phyloP scores from a whole-genome alignment of 2,329 filamentous ascomycete species.

The Pyrenophora graminea region DNA sequence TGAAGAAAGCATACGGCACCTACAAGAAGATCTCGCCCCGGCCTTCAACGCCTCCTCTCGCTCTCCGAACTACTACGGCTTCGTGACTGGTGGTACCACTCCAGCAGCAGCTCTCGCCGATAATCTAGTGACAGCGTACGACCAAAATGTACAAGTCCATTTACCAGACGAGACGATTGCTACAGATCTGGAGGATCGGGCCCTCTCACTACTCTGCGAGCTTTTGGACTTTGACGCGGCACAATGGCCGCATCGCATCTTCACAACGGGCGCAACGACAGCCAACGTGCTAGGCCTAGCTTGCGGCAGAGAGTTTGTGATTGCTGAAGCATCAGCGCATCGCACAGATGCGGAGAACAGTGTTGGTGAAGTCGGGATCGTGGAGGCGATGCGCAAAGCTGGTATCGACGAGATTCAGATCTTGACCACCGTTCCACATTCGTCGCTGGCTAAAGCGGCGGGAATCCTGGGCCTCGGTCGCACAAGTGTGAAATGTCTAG shows the following conservation, averaged over 20 bases:
- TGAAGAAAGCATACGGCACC: slow-evolving; percentile 48
- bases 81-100: slow-evolving; percentile 81
- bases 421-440: slow-evolving; percentile 81
- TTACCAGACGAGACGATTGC: slow-evolving; percentile 74
- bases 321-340: slow-evolving; percentile 53
- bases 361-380: slow-evolving; percentile 72
- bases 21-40: slow-evolving; percentile 53
- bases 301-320: slow-evolving; percentile 70
- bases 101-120: slow-evolving; percentile 82
- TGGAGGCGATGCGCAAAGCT: slow-evolving; percentile 66
- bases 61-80: slow-evolving; percentile 69
- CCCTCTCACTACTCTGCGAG: slow-evolving; percentile 70
- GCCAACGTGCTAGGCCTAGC: slow-evolving; percentile 69
- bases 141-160: slow-evolving; percentile 86
- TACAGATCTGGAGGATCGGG: slow-evolving; percentile 75
- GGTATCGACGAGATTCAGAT: slow-evolving; percentile 72
- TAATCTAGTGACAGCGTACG: slow-evolving; percentile 76
- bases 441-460: slow-evolving; percentile 81
- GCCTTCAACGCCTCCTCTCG: slow-evolving; percentile 69
- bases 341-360: slow-evolving; percentile 36
- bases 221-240: slow-evolving; percentile 64
- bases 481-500: slow-evolving; percentile 66
- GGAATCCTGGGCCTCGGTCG: slow-evolving; percentile 80
- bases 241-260: slow-evolving; percentile 73
- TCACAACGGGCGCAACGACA: slow-evolving; percentile 74